phyloP scores from a whole-genome alignment of 192 early-diverging fungal species.

The Coemansia sp. region DNA sequence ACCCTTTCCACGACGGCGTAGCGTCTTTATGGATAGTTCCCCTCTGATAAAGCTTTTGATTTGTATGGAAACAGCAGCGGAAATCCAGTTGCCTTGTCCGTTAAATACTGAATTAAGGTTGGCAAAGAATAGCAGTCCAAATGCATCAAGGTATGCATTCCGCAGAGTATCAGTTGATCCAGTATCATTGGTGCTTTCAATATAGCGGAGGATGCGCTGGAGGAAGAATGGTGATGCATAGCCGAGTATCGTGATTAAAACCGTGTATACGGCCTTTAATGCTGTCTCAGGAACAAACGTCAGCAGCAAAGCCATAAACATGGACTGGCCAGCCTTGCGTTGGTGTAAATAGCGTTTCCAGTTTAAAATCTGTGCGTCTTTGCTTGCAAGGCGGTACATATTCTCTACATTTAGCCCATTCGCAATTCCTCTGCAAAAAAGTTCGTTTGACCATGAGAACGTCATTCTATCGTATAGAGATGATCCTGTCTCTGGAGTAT shows the following conservation, averaged over 20 bases:
- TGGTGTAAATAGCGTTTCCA: slow-evolving; percentile 32
- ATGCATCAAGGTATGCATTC: slow-evolving; percentile 59
- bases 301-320: slow-evolving; percentile 30
- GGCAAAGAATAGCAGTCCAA: slow-evolving; percentile 60
- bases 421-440: slow-evolving; percentile 59
- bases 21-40: slow-evolving; percentile 68
- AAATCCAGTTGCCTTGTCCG: slow-evolving; percentile 62
- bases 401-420: slow-evolving; percentile 59
- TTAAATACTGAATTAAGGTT: slow-evolving; percentile 38
- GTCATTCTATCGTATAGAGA: slow-evolving; percentile 34
- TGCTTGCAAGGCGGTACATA: slow-evolving; percentile 55
- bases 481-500: slow-evolving; percentile 28
- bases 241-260: slow-evolving; percentile 20
- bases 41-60: slow-evolving; percentile 59
- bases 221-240: slow-evolving; percentile 60
- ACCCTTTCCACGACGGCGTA: slow-evolving; percentile 62
- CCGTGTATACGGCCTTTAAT: too few species aligned
- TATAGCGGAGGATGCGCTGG: too few species aligned
- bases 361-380: slow-evolving; percentile 47
- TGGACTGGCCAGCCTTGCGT: slow-evolving; percentile 21
- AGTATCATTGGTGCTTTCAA: slow-evolving; percentile 31
- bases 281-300: slow-evolving; percentile 48
- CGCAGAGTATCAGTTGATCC: background rate
- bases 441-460: slow-evolving; percentile 61
- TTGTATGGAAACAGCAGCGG: slow-evolving; percentile 63